Percentiles rank a stretch among this genome's conserved stretches.
Evolutionary conservation across 495 filamentous ascomycete species (phyloP).

Genomic region (Thermothielavioides terrestris): DNA sequence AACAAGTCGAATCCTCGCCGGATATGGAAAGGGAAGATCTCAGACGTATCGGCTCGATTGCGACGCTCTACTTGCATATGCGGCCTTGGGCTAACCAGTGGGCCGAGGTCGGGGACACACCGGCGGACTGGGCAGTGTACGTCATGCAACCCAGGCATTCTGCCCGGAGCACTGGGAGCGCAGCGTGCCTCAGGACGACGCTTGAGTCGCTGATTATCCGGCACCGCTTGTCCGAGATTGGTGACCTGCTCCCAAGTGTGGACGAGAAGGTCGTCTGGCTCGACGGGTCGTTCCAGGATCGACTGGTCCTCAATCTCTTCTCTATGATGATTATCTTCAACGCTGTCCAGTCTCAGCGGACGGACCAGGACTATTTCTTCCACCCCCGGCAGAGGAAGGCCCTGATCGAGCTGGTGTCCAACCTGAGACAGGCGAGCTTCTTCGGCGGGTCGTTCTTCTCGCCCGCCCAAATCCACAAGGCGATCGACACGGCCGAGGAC

Average conservation of each 20-base stretch:
- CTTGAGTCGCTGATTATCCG: constrained; percentile 75
- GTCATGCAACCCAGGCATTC: constrained; percentile 57
- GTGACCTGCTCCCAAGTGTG: constrained; percentile 56
- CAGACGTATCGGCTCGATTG: constrained; percentile 62
- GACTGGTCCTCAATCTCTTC: constrained; percentile 75
- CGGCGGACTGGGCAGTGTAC: constrained; percentile 62
- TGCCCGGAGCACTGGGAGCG: constrained; percentile 42
- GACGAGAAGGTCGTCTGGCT: constrained; percentile 64
- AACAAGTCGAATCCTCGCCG: constrained; percentile 16
- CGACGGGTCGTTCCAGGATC: constrained; percentile 75
- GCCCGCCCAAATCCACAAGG: constrained; percentile 47
- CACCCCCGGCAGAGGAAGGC: constrained; percentile 58
- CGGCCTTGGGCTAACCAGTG: constrained; percentile 59
- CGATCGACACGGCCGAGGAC: constrained; percentile 52
- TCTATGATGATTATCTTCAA: constrained; percentile 73
- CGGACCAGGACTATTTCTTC: constrained; percentile 82
- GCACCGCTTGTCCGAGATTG: constrained; percentile 61
- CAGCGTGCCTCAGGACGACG: constrained; percentile 55
- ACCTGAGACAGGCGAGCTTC: constrained; percentile 80
- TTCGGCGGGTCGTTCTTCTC: constrained; percentile 76
- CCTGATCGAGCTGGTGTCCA: constrained; percentile 59
- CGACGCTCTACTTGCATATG: constrained; percentile 60
- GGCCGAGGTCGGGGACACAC: constrained; percentile 27
- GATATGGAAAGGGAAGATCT: constrained; percentile 62
- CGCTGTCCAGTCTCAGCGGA: constrained; percentile 78